Evolutionary conservation across 495 filamentous ascomycete genomes (phyloP), one percentile per base, ranked within the genome.

Genomic region (Penicillium subrubescens): DNA sequence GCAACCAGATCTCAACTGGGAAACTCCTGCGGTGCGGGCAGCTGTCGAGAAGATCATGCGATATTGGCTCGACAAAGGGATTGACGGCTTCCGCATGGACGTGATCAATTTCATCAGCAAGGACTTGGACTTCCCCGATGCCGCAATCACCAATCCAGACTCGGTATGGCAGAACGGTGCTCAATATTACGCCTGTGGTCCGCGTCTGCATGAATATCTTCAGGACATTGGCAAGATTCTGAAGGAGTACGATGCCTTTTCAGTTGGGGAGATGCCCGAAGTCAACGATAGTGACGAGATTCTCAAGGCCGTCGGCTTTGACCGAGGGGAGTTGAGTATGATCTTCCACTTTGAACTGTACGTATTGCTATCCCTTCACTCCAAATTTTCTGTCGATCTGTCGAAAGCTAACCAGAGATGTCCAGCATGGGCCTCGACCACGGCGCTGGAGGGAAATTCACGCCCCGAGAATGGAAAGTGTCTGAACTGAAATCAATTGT

Each of bases 1-100:
- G 52, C 87, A 90, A 68, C 88, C 89, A 6, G 89, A 92, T 66
- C 79, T 91, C 15, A 91, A 92, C 73, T 91, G 88, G 87, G 87
- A 91, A 62, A 86, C 83, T 34, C 77, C 77, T 7, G 81, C 77
- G 15, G 79, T 84, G 8, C 79, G 88, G 0, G 71, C 80, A 35
- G 87, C 88, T 1, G 85, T 91, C 17, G 85, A 88, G 63, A 79
- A 85, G 34, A 76, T 83, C 29, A 87, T 91, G 81, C 68, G 78
- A 17, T 90, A 89, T 73, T 91, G 89, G 89, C 81, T 89, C 0
- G 77, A 87, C 34, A 83, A 79, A 25, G 86, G 85, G 1, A 81
- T 85, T 4, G 84, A 86, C 65, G 89, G 89, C 2, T 91, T 91
- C 67, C 77, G 89, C 0, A 66, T 75, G 60, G 87, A 90, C 66